These are phyloP conservation scores for Nissolia schottii DNA, from an alignment of 306 rosid species.

Conservation along the genomic window DNA sequence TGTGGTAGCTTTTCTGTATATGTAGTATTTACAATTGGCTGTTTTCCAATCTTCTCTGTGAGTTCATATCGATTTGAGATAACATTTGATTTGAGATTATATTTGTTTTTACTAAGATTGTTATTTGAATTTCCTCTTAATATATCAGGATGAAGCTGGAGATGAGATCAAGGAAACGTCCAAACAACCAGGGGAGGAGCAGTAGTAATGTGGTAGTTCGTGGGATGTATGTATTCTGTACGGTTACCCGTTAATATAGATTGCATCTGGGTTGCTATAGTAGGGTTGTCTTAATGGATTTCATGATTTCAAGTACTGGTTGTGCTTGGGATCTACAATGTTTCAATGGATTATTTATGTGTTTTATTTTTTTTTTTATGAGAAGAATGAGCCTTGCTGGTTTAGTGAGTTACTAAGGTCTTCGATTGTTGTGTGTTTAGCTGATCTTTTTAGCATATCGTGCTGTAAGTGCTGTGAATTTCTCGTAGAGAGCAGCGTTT, in stretches of 20 bases:
- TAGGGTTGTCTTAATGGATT: conserved; percentile 36
- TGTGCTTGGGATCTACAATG: conserved; percentile 33
- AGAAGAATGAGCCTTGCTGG: conserved; percentile 39
- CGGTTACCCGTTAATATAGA: conserved; percentile 32
- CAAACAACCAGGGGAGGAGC: conserved; percentile 61
- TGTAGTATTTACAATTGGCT: neutral
- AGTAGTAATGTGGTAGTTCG: conserved; percentile 34
- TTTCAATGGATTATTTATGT: conserved; percentile 36
- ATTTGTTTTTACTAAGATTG: neutral
- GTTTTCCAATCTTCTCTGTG: neutral
- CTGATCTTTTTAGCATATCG: neutral
- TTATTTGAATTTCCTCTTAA: neutral
- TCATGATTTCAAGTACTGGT: conserved; percentile 29
- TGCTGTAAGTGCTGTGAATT: neutral
- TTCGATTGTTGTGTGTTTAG: neutral
- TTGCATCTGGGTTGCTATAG: conserved; percentile 44
- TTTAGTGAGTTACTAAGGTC: conserved; percentile 23
- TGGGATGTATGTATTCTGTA: conserved; percentile 42
- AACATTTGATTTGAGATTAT: neutral
- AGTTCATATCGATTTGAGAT: neutral
- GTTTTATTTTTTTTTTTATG: conserved; percentile 42
- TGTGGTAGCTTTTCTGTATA: neutral
- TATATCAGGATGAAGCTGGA: conserved; percentile 78
- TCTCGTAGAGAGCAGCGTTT: neutral
- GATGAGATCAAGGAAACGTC: conserved; percentile 93